These are phyloP conservation scores for Solanum bukasovii DNA, from an alignment of 257 asterid genomes.

Conservation along the genomic window DNA sequence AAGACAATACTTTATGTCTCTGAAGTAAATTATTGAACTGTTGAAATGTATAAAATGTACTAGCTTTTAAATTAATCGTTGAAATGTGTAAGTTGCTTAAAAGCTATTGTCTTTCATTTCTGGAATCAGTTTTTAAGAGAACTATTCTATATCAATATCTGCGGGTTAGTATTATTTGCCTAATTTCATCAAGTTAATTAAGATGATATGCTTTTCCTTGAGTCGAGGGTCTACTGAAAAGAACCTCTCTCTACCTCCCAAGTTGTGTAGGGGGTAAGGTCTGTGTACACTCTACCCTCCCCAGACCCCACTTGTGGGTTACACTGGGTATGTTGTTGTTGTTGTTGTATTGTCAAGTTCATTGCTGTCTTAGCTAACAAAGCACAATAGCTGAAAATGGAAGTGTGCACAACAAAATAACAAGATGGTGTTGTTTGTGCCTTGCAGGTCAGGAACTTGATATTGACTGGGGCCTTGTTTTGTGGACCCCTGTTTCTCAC, in stretches of 20 bases:
- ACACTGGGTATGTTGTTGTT: neutral
- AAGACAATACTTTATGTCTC: too few relatives aligned
- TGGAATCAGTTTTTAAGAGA: neutral
- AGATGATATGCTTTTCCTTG: neutral
- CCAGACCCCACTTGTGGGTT: neutral
- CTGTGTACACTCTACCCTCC: neutral
- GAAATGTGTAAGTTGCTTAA: neutral
- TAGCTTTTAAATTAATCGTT: neutral
- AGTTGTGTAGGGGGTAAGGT: neutral
- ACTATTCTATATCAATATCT: neutral
- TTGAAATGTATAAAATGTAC: neutral
- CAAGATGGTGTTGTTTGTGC: neutral
- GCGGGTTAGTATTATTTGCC: neutral
- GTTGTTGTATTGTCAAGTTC: neutral
- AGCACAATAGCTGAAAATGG: neutral
- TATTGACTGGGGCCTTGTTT: constrained; percentile 30
- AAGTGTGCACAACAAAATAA: neutral
- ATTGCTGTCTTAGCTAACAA: neutral
- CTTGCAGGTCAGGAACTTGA: constrained; percentile 33
- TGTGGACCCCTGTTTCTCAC: constrained; percentile 34
- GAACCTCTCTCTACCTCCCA: neutral
- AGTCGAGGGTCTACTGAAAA: neutral
- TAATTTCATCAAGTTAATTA: neutral
- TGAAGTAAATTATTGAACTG: neutral
- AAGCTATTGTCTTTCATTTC: neutral